These are phyloP conservation scores for Plasmopara muralis DNA, from an alignment of 352 stramenopile genomes.

Conservation along the genomic window DNA sequence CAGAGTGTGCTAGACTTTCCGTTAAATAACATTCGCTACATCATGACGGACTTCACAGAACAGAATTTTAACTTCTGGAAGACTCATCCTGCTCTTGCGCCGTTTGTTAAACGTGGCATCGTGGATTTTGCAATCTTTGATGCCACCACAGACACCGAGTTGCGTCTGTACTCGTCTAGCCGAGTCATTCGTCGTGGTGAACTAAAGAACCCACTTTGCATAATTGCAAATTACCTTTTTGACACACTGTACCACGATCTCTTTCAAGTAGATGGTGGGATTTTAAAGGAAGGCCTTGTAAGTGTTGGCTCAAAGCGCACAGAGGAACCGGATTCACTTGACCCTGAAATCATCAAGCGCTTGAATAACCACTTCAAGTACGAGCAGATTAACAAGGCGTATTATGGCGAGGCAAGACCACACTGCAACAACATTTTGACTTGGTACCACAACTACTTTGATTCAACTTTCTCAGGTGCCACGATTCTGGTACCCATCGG, in stretches of 20 bases:
- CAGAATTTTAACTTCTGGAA: slow-evolving; percentile 93
- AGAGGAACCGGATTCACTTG: slow-evolving; percentile 75
- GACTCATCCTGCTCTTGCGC: slow-evolving; percentile 74
- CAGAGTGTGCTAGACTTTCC: slow-evolving; percentile 83
- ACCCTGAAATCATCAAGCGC: slow-evolving; percentile 91
- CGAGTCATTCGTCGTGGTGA: slow-evolving; percentile 39
- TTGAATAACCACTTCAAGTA: slow-evolving; percentile 89
- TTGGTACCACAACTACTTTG: slow-evolving; percentile 87
- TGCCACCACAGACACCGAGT: slow-evolving; percentile 79
- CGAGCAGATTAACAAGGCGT: slow-evolving; percentile 66
- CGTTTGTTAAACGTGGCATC: slow-evolving; percentile 80
- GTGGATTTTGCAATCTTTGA: slow-evolving; percentile 94
- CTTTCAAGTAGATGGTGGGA: slow-evolving; percentile 80
- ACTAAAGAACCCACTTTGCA: slow-evolving; percentile 81
- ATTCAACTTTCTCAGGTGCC: slow-evolving; percentile 46
- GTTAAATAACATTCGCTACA: slow-evolving; percentile 87
- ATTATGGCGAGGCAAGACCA: slow-evolving; percentile 63
- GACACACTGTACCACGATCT: slow-evolving; percentile 91
- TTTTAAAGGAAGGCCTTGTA: slow-evolving; percentile 88
- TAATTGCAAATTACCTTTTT: slow-evolving; percentile 94
- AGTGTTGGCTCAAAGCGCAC: slow-evolving; percentile 73
- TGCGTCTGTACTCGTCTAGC: slow-evolving; percentile 63
- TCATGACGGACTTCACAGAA: slow-evolving; percentile 94
- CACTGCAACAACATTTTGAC: slow-evolving; percentile 89
- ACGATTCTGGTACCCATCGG: slow-evolving; percentile 90